Evolutionary conservation across 805 yeast species (phyloP).

Genomic region (Candida jianshihensis): DNA sequence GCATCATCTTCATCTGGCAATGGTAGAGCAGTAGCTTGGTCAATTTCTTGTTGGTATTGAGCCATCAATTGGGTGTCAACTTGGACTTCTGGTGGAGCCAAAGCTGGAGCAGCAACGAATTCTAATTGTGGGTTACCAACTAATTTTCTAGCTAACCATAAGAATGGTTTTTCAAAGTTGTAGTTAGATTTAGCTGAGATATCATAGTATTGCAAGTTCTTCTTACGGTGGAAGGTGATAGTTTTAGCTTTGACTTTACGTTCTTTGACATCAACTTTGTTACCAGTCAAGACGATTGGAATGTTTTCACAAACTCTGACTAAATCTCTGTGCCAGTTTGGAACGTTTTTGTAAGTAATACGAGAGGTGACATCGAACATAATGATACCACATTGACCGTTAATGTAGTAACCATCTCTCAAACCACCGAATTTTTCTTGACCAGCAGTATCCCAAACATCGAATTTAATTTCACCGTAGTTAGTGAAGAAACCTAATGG

Average conservation of each 20-base stretch:
- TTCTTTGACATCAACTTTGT: constrained; percentile 99
- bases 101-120: constrained; percentile 98
- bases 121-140: constrained; percentile 97
- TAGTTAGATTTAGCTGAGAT: constrained; percentile 99
- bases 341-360: constrained; percentile 98
- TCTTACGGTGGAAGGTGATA: constrained; percentile 99
- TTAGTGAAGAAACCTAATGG: constrained; percentile 97
- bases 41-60: constrained; percentile 99
- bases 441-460: constrained; percentile 99
- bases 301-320: constrained; percentile 99
- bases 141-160: constrained; percentile 99
- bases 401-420: constrained; percentile 99
- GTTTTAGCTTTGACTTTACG: constrained; percentile 99
- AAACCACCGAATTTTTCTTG: constrained; percentile 99
- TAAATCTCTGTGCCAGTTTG: constrained; percentile 99
- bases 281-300: constrained; percentile 98
- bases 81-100: constrained; percentile 99
- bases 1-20: constrained; percentile 99
- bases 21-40: constrained; percentile 98
- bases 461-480: constrained; percentile 97
- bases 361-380: constrained; percentile 99
- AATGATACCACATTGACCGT: constrained; percentile 99
- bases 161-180: constrained; percentile 99
- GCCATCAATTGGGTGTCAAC: constrained; percentile 95
- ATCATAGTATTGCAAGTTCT: constrained; percentile 98